Evolutionary conservation across 306 rosid genomes (phyloP), one percentile per base, ranked within the genome.

Genomic region (Trichosanthes cucumerina): DNA sequence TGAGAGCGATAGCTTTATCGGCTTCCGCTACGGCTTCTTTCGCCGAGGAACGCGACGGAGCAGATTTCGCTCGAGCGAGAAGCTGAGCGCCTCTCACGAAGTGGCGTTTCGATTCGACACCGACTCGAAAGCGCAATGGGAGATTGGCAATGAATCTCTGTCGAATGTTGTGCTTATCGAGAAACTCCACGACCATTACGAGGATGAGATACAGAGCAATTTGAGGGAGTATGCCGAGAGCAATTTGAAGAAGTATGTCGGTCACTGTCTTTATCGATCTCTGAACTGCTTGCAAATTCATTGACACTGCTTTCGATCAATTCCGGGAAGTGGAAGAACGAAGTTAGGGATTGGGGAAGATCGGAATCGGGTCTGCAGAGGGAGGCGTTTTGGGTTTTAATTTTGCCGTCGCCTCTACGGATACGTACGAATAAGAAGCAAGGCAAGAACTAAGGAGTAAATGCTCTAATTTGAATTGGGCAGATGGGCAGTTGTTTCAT

Each of bases 31-130:
- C 43, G 16, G 90, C 92, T 43, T 89, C 82, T 46, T 88, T 34
- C 24, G 85, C 60, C 31, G 46, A 15, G 66, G 91, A 75, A 31
- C 79, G 82, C 84, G 81, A 58, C 66, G 81, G 70, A n/a, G 92
- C 76, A 75, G 88, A 80, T 86, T 89, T 78, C 43, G 98, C 91
- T 47, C 81, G 87, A 8, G 84, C 85, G 31, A 93, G 86, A 79
- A 86, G 91, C 86, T 92, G 97, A n/a, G 97, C 98, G 75, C 94
- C 96, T 75, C 71, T 39, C 6, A 94, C 92, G 89, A 94, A 94
- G 88, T 88, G 91, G 68, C 91, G 86, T 74, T 94, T 94, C 68
- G 98, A 89, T 71, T 83, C 83, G 77, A 81, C 68, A 7, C 21
- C 12, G 83, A 88, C 9, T n/a, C 87, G 84, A 79, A 73, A 80